Base-by-base conservation (phyloP, 495 filamentous ascomycete species). In the Xylaria flabelliformis region DNA sequence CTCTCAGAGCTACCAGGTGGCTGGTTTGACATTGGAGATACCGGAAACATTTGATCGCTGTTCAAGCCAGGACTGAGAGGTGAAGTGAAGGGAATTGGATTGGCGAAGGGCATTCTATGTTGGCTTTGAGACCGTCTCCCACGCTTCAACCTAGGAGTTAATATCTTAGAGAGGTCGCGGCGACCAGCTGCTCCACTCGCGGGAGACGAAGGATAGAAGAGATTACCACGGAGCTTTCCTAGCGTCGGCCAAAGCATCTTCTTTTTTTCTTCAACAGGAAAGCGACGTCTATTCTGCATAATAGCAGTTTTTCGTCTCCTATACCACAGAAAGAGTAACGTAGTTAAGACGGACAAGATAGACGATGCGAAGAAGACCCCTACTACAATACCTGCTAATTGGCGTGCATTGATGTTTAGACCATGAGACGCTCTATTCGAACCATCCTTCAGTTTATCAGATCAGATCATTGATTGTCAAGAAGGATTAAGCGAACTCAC, bases 371-470 rank as follows among this genome's bases (percentile, higher is more conserved):
- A 34, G 24, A 71, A 71, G 9, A 77, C 73, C 4, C 68, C 65
- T 58, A 79, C 41, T n/a, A 75, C 62, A 12, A 79, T 72, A 32
- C 77, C 77, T 12, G 32, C 77, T 4, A 77, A 70, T 41, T 75
- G 74, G 6, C 75, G 73, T 29, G 72, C 51, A 9, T 64, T 67
- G 6, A 79, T 64, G 9, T 19, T 68, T 36, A 75, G 77, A 39
- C 71, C 58, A 34, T 72, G 6, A 36, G 71, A 41, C 19, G 26
- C 12, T 42, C 15, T 44, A 34, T 12, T 64, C n/a, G 21, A 66
- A 64, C 19, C 69, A 48, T 55, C 65, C 73, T 74, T 39, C 34
- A 59, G 26, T 7, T 65, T 10, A 29, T 71, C 55, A 71, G 69
- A 19, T 6, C 7, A 26, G 19, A n/a, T 5, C 36, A 8, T 39